These are phyloP conservation scores for Coriolopsis trogii DNA, from an alignment of 1,284 basidiomycete species.

Conservation along the genomic window DNA sequence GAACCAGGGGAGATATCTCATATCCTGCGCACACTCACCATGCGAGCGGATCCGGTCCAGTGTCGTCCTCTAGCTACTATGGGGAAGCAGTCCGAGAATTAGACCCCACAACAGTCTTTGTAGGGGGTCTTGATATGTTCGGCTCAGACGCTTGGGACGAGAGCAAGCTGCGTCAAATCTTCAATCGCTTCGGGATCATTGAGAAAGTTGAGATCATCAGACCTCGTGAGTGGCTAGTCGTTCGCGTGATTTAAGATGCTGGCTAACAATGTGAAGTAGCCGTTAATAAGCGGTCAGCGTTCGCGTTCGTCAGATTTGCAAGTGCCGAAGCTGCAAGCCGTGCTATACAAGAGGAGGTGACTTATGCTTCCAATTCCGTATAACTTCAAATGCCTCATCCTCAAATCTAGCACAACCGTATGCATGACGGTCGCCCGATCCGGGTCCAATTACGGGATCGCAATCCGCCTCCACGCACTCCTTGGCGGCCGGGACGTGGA, in stretches of 20 bases:
- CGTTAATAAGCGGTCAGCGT: conserved; percentile 66
- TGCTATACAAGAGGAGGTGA: conserved; percentile 66
- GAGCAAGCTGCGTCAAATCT: conserved; percentile 55
- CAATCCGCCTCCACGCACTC: conserved; percentile 29
- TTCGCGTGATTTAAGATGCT: conserved; percentile 9
- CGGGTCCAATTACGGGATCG: conserved; percentile 59
- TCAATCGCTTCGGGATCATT: conserved; percentile 64
- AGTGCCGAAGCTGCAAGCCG: conserved; percentile 58
- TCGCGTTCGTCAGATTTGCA: conserved; percentile 75
- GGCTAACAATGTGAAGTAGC: conserved; percentile 3
- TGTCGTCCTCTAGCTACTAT: background rate
- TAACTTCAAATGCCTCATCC: conserved; percentile 43
- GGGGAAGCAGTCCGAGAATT: conserved; percentile 41
- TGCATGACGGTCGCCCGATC: conserved; percentile 67
- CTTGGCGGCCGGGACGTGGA: conserved; percentile 27
- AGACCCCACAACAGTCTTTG: conserved; percentile 72
- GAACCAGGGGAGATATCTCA: no score
- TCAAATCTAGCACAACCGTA: conserved; percentile 59
- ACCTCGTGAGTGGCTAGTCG: conserved; percentile 49
- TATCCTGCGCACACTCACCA: no score
- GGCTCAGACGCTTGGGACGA: conserved; percentile 71
- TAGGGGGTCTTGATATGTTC: conserved; percentile 70
- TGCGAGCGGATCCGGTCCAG: no score
- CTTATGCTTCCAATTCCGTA: conserved; percentile 19
- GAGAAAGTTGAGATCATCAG: conserved; percentile 64